A percentile compares a stretch with the other conserved stretches of the same genome.
Conservation (phyloP, 495 filamentous ascomycete species). For the Lepidopterella palustris region DNA sequence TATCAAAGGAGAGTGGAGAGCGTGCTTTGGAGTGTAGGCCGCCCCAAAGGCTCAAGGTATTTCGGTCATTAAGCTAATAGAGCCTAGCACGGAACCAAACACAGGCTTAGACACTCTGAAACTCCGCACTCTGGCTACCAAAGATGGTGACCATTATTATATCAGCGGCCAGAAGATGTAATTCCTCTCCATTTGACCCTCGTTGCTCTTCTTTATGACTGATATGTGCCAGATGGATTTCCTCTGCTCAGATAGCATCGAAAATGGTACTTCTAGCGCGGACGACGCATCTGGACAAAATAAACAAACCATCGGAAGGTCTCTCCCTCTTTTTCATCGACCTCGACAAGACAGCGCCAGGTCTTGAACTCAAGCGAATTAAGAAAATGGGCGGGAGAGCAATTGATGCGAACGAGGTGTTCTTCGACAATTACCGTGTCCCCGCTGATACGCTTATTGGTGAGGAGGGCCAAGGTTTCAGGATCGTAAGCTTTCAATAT, state of each 20-base stretch:
- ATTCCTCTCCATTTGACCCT: background rate
- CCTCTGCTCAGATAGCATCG: slow-evolving; percentile 66
- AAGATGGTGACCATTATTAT: slow-evolving; percentile 48
- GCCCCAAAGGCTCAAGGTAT: background rate
- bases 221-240: slow-evolving; percentile 50
- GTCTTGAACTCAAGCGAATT: slow-evolving; percentile 61
- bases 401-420: slow-evolving; percentile 78
- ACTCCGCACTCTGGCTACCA: slow-evolving; percentile 53
- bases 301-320: slow-evolving; percentile 59
- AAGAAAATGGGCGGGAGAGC: slow-evolving; percentile 76
- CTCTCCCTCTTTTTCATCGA: slow-evolving; percentile 73
- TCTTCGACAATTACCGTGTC: slow-evolving; percentile 68
- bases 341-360: slow-evolving; percentile 51
- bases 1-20: slow-evolving; percentile 60
- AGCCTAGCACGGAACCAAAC: slow-evolving; percentile 51
- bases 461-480: slow-evolving; percentile 64
- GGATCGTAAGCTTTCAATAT: slow-evolving; percentile 40
- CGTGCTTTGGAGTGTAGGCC: slow-evolving; percentile 60
- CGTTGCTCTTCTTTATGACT: background rate
- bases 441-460: slow-evolving; percentile 58
- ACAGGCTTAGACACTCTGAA: slow-evolving; percentile 69
- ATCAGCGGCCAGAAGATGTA: slow-evolving; percentile 72
- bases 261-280: slow-evolving; percentile 76
- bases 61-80: background rate
- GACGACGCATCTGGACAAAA: slow-evolving; percentile 60